Evolutionary conservation across 768 basidiomycete species (phyloP).

Genomic region (Kwoniella shandongensis): DNA sequence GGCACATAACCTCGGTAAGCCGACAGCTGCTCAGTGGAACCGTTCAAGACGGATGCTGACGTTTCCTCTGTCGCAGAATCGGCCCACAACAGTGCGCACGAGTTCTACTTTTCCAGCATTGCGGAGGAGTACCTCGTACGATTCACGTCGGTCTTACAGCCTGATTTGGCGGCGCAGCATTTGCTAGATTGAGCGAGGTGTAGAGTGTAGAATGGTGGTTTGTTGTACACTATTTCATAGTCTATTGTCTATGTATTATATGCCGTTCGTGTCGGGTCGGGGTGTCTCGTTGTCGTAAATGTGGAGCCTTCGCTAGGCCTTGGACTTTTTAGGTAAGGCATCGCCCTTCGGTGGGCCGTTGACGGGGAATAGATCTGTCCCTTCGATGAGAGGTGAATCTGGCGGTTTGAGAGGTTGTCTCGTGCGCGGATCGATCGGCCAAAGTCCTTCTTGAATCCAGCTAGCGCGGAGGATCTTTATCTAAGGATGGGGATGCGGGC

Average conservation of each 20-base stretch:
- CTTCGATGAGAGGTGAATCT: conserved; percentile 26
- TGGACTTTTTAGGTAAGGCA: too few species aligned
- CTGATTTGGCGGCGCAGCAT: conserved; percentile 14
- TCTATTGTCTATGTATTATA: too few species aligned
- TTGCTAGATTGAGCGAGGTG: conserved; percentile 8
- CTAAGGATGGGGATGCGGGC: conserved; percentile 5
- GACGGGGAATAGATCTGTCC: conserved; percentile 13
- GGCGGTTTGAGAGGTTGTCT: conserved; percentile 30
- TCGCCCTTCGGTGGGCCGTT: too few species aligned
- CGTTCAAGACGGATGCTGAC: neutral
- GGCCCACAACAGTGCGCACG: conserved; percentile 82
- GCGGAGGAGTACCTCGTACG: conserved; percentile 62
- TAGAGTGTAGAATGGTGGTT: too few species aligned
- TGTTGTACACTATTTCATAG: too few species aligned
- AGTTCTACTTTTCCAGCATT: conserved; percentile 90
- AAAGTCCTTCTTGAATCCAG: conserved; percentile 46
- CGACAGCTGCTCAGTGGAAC: neutral
- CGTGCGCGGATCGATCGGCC: conserved; percentile 38
- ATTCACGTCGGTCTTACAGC: conserved; percentile 33
- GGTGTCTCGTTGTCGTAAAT: too few species aligned
- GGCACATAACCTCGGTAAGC: conserved; percentile 40
- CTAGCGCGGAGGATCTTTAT: conserved; percentile 34
- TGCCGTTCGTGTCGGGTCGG: too few species aligned
- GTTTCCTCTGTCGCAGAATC: conserved; percentile 23
- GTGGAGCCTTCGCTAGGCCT: too few species aligned